Conservation (phyloP, 1,139 yeast species). For the Candida sp. region DNA sequence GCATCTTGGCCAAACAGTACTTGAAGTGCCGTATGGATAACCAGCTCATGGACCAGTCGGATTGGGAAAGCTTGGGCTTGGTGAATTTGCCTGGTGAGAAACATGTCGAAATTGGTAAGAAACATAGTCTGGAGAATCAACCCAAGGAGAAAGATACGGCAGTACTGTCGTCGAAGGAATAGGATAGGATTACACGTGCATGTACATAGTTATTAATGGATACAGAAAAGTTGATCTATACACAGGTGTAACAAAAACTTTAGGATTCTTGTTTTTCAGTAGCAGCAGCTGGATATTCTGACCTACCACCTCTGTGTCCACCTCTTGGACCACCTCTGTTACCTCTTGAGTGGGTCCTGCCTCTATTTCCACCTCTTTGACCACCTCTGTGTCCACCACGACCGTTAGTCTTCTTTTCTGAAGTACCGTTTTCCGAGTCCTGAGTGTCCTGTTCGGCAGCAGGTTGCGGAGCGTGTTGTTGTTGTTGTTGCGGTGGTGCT, state of each 20-base stretch:
- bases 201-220: not conserved
- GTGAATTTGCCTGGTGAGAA: conserved; percentile 55
- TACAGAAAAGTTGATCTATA: not conserved
- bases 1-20: conserved; percentile 81
- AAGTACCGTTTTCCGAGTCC: not conserved
- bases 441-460: not conserved
- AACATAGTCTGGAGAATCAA: conserved; percentile 5
- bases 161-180: not conserved
- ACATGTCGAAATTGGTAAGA: conserved; percentile 29
- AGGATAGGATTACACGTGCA: not conserved
- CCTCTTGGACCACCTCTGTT: conserved; percentile 25
- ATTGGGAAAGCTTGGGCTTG: conserved; percentile 84
- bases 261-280: not conserved
- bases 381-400: conserved; percentile 18
- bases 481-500: not conserved
- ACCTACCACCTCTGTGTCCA: conserved; percentile 7
- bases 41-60: conserved; percentile 81
- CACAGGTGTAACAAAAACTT: not conserved
- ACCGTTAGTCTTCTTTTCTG: not conserved
- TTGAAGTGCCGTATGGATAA: conserved; percentile 90
- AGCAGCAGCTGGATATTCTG: not conserved
- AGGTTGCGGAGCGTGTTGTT: conserved; percentile 1
- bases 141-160: not conserved
- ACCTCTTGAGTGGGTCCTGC: conserved; percentile 12
- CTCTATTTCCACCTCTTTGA: conserved; percentile 22